Conservation (phyloP, 2,329 filamentous ascomycete species). For the Leptographium radiaticola region DNA sequence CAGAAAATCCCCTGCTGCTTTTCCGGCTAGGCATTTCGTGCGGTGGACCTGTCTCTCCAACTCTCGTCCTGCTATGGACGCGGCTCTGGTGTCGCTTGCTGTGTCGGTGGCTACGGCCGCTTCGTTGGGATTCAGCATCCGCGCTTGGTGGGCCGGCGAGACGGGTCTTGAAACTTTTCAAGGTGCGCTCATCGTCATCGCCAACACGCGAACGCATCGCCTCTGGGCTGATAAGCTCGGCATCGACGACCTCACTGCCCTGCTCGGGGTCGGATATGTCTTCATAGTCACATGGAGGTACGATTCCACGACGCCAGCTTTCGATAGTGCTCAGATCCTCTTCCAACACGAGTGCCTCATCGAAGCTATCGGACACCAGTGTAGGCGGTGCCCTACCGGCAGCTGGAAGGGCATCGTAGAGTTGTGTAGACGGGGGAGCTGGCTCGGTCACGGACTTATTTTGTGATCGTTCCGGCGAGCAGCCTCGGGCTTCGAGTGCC, state of each 20-base stretch:
- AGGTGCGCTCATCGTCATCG: slow-evolving; percentile 16
- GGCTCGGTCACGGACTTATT: too few species aligned
- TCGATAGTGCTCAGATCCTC: slow-evolving; percentile 47
- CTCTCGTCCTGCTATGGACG: slow-evolving; percentile 4
- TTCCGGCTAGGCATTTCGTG: slow-evolving; percentile 13
- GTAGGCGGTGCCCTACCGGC: slow-evolving; percentile 12
- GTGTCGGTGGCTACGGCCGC: slow-evolving; percentile 11
- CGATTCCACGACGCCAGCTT: slow-evolving; percentile 44
- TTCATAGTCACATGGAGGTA: slow-evolving; percentile 27
- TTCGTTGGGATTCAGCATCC: slow-evolving; percentile 15
- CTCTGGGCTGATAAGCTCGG: slow-evolving; percentile 44
- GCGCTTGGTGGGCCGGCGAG: slow-evolving; percentile 14
- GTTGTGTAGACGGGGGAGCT: background rate
- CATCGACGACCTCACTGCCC: slow-evolving; percentile 21
- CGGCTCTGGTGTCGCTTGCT: slow-evolving; percentile 7
- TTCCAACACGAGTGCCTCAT: slow-evolving; percentile 44
- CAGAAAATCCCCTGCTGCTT: slow-evolving; percentile 17
- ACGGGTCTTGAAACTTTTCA: slow-evolving; percentile 18
- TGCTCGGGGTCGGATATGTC: slow-evolving; percentile 16
- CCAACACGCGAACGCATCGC: slow-evolving; percentile 33
- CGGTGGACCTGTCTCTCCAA: background rate
- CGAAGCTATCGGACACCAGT: slow-evolving; percentile 18
- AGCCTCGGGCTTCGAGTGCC: background rate
- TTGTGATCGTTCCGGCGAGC: background rate
- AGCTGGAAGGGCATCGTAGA: background rate